phyloP scores from a whole-genome alignment of 345 rosid species.

The Syzygium grande region DNA sequence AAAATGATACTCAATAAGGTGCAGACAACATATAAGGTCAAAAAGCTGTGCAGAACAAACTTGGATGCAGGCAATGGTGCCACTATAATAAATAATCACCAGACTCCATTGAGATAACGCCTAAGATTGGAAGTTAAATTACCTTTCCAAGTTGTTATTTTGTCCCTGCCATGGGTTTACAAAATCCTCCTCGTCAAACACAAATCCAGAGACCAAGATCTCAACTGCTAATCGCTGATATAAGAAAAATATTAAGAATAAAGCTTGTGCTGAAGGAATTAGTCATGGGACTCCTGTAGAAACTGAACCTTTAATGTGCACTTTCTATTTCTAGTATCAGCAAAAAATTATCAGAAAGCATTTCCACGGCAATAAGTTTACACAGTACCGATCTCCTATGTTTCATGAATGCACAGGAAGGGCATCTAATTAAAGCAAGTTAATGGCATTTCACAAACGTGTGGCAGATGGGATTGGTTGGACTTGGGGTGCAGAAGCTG shows the following conservation, averaged over 20 bases:
- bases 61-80: not conserved
- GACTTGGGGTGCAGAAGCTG: not conserved
- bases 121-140: not conserved
- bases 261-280: not conserved
- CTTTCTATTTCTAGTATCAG: not conserved
- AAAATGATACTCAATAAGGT: not conserved
- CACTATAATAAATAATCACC: not conserved
- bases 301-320: not conserved
- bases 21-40: not conserved
- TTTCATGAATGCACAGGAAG: not conserved
- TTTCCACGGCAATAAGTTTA: not conserved
- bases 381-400: not conserved
- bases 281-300: not conserved
- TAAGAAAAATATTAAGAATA: not conserved
- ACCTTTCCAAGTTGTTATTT: slow-evolving; percentile 82
- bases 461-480: not conserved
- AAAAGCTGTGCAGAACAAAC: not conserved
- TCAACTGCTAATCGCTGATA: slow-evolving; percentile 86
- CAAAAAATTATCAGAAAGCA: slow-evolving; percentile 3
- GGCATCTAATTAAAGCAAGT: not conserved
- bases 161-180: slow-evolving; percentile 84
- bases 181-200: slow-evolving; percentile 68
- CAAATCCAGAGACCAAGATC: slow-evolving; percentile 74
- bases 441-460: not conserved
- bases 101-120: not conserved